A percentile compares a stretch with the other conserved stretches of the same genome.
Evolutionary conservation across 2,329 filamentous ascomycete species (phyloP).

Genomic region (Colletotrichum cuscutae): DNA sequence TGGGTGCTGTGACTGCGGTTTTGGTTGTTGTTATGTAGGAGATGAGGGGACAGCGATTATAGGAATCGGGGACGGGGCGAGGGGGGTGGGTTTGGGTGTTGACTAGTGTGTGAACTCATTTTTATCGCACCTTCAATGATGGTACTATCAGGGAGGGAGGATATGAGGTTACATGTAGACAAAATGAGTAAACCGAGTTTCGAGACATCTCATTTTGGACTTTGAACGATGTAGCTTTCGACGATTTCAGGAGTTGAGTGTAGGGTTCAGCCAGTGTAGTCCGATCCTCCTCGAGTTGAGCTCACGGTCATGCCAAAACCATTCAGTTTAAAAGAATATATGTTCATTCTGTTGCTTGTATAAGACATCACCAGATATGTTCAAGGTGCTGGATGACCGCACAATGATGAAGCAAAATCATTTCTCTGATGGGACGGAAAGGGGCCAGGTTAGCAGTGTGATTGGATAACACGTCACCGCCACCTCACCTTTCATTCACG

Average conservation of each 20-base stretch:
- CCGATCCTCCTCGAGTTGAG: background rate
- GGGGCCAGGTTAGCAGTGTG: background rate
- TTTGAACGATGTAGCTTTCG: background rate
- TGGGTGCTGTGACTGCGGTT: background rate
- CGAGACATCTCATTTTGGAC: background rate
- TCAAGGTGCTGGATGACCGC: background rate
- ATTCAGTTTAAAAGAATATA: background rate
- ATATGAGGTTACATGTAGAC: background rate
- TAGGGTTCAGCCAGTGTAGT: background rate
- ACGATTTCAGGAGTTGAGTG: background rate
- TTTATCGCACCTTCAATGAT: background rate
- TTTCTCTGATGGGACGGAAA: background rate
- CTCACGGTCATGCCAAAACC: background rate
- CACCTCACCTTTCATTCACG: background rate
- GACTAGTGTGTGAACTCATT: background rate
- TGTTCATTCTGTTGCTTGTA: background rate
- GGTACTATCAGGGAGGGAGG: background rate
- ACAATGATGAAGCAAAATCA: background rate
- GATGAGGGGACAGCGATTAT: background rate
- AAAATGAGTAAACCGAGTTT: background rate
- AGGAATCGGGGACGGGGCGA: background rate
- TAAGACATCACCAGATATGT: background rate
- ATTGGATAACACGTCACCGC: background rate
- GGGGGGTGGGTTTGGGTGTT: background rate
- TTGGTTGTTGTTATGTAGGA: conserved; percentile 1